A percentile compares a stretch with the other conserved stretches of the same genome.
Conservation (phyloP, 345 rosid species). For the Theobroma cacao region DNA sequence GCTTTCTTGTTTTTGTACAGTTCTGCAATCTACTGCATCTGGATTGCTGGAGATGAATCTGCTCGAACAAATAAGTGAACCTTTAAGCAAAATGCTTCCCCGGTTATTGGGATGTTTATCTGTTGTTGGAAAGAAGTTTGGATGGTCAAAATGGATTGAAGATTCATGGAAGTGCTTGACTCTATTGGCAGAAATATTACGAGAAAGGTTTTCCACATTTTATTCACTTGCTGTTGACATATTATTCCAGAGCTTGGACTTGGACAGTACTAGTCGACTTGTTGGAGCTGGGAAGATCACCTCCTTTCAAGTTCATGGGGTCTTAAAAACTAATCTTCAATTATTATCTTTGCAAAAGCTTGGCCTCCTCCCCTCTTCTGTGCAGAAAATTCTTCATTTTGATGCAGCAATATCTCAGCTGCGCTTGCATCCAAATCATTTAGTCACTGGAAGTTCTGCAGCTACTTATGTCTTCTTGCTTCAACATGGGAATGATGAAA, state of each 20-base stretch:
- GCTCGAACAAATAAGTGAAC: constrained; percentile 73
- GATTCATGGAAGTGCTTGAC: constrained; percentile 91
- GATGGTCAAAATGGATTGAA: constrained; percentile 83
- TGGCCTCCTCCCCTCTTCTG: constrained; percentile 70
- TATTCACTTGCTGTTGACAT: constrained; percentile 63
- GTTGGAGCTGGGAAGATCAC: constrained; percentile 54
- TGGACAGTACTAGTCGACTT: constrained; percentile 30
- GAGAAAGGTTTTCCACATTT: constrained; percentile 66
- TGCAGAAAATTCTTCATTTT: constrained; percentile 63
- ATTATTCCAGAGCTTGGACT: constrained; percentile 69
- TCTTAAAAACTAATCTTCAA: constrained; percentile 87
- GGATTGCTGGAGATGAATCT: constrained; percentile 84
- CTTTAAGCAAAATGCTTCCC: constrained; percentile 75
- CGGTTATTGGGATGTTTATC: constrained; percentile 69
- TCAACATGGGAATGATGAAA: constrained; percentile 74
- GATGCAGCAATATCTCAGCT: constrained; percentile 66
- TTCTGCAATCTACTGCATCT: constrained; percentile 86
- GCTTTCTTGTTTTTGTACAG: constrained; percentile 87
- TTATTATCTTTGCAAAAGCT: constrained; percentile 79
- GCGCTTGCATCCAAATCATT: constrained; percentile 82
- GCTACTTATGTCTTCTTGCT: constrained; percentile 88
- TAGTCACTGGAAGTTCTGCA: constrained; percentile 78
- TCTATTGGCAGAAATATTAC: constrained; percentile 85
- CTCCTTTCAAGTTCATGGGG: constrained; percentile 74
- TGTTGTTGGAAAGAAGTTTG: constrained; percentile 75